Evolutionary conservation across 2,329 filamentous ascomycete genomes (phyloP), one percentile per base, ranked within the genome.

Genomic region (Dactylella cylindrospora): DNA sequence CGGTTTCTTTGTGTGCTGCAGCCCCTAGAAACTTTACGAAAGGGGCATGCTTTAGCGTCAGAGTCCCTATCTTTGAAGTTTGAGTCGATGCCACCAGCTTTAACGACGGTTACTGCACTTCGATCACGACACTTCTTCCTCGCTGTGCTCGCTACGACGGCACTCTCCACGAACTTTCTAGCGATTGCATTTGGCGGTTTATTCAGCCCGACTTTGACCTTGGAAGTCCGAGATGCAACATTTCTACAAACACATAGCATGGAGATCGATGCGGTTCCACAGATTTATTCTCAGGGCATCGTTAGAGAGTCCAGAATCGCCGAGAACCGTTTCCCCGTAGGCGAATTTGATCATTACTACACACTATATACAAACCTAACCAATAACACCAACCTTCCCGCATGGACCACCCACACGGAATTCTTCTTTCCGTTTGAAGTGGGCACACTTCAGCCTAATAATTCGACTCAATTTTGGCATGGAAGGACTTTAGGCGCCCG

Each of bases 61-160:
- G 69, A 72, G 0, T 75, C 78, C 0, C 59, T 80, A 0, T 68
- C 78, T 2, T 69, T 73, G 0, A 73, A 70, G 8, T 84, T 84
- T 47, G 77, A 74, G 0, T 79, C 80, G 0, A 57, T 83, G 0
- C 81, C 82, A 0, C 80, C 81, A 0, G 79, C 81, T 19, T 69
- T 84, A 0, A 72, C 74, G 0, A 4, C 80, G 0, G 75, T 74
- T 66, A 73, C 76, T 29, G 80, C 81, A 0, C 1, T 79, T 0
- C 71, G 68, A 1, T 71, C 75, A 0, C 52, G 69, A 0, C 80
- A 84, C 39, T 70, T 77, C 0, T 26, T 79, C 0, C 71, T 84
- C 0, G 74, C 70, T 0, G 35, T 73, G 0, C 71, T 84, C 0
- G 82, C 80, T 49, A 3, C 70, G 0, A 75, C 79, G 51, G 74